Evolutionary conservation across 2,329 filamentous ascomycete species (phyloP).

Genomic region (Coniosporium tulheliwenetii): DNA sequence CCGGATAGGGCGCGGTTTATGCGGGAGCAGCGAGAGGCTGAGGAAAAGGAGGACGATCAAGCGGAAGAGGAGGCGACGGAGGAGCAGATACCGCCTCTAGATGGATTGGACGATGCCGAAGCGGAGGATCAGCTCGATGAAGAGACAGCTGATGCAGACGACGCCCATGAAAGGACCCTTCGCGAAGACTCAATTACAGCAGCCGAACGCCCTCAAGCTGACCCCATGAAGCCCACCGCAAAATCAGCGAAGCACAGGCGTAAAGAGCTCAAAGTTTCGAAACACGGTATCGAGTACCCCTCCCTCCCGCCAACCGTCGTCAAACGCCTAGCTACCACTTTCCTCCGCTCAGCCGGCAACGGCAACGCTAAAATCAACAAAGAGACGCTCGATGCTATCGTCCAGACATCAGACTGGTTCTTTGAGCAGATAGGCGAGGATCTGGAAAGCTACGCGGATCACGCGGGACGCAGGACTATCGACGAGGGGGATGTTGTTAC

Average conservation of each 20-base stretch:
- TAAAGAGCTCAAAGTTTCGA: constrained; percentile 45
- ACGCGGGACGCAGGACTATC: constrained; percentile 71
- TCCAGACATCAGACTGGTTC: constrained; percentile 77
- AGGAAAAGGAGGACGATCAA: constrained; percentile 5
- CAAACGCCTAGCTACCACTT: constrained; percentile 54
- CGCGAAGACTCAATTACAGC: not conserved
- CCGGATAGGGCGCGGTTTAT: not conserved
- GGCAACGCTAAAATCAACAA: constrained; percentile 55
- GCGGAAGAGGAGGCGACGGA: constrained; percentile 1
- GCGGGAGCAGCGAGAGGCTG: constrained; percentile 6
- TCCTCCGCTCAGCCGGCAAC: constrained; percentile 49
- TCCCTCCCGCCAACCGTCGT: constrained; percentile 58
- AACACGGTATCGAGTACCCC: constrained; percentile 60
- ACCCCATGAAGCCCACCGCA: constrained; percentile 16
- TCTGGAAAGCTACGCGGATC: constrained; percentile 61
- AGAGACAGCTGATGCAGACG: constrained; percentile 4
- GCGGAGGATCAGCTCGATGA: constrained; percentile 4
- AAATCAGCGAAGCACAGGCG: constrained; percentile 17
- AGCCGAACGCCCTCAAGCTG: not conserved
- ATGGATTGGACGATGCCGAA: constrained; percentile 1
- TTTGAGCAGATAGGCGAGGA: constrained; percentile 80
- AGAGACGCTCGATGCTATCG: constrained; percentile 58
- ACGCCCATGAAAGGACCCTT: constrained; percentile 1
- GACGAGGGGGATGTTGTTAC: constrained; percentile 72
- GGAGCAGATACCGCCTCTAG: constrained; percentile 1